Conservation (phyloP, 495 filamentous ascomycete genomes). For the Talaromyces wortmannii region DNA sequence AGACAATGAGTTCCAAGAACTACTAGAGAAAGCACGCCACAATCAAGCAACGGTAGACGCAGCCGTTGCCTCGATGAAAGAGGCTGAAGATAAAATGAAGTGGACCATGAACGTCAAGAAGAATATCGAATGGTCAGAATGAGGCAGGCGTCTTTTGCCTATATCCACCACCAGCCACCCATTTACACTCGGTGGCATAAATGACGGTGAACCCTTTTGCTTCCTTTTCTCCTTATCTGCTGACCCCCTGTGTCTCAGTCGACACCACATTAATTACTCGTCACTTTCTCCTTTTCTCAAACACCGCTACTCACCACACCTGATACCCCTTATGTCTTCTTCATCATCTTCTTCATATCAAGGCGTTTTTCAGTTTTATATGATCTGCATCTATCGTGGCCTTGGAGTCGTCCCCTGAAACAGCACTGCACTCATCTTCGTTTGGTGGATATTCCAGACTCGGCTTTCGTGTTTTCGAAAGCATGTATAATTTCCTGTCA, state of each 20-base stretch:
- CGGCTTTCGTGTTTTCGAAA: not conserved
- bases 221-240: not conserved
- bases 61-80: constrained; percentile 51
- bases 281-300: too few relatives aligned
- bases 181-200: too few relatives aligned
- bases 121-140: constrained; percentile 46
- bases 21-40: constrained; percentile 46
- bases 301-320: not conserved
- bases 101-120: constrained; percentile 62
- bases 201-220: not conserved
- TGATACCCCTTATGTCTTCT: not conserved
- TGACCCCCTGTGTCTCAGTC: not conserved
- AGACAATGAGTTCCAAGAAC: constrained; percentile 48
- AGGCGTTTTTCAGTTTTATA: not conserved
- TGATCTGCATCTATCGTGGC: not conserved
- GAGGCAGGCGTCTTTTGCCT: constrained; percentile 4
- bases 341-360: not conserved
- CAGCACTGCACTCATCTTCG: not conserved
- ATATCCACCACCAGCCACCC: not conserved
- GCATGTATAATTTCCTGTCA: not conserved
- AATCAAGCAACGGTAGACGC: constrained; percentile 49
- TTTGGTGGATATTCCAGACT: too few relatives aligned
- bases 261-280: not conserved
- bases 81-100: constrained; percentile 57
- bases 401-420: not conserved